Percentiles rank a stretch among this genome's conserved stretches.
phyloP scores from a whole-genome alignment of 1,139 yeast genomes.

The Saccharomyces hybrid region DNA sequence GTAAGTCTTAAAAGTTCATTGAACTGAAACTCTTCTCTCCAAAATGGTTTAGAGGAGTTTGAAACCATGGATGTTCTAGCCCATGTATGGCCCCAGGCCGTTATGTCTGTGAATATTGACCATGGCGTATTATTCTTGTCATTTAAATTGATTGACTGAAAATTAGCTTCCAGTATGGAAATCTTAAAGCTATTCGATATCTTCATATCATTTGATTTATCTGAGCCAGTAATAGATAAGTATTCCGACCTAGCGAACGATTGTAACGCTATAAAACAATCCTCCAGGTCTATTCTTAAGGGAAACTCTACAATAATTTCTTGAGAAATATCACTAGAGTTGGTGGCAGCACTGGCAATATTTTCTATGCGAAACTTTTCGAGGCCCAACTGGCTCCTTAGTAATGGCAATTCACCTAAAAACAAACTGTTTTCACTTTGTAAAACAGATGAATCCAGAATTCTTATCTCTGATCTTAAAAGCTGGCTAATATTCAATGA shows the following conservation, averaged over 20 bases:
- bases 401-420: slow-evolving; percentile 47
- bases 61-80: slow-evolving; percentile 57
- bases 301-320: slow-evolving; percentile 57
- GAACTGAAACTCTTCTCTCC: slow-evolving; percentile 60
- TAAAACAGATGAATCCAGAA: slow-evolving; percentile 60
- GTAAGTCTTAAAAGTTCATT: slow-evolving; percentile 50
- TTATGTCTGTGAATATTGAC: slow-evolving; percentile 52
- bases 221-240: slow-evolving; percentile 23
- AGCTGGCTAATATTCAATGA: slow-evolving; percentile 51
- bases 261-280: slow-evolving; percentile 71
- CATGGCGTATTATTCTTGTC: slow-evolving; percentile 17
- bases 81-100: slow-evolving; percentile 64
- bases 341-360: slow-evolving; percentile 17
- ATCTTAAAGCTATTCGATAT: slow-evolving; percentile 47
- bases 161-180: slow-evolving; percentile 63
- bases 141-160: slow-evolving; percentile 16
- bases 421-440: slow-evolving; percentile 51
- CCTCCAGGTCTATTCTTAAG: slow-evolving; percentile 64
- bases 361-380: slow-evolving; percentile 20
- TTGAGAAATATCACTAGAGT: slow-evolving; percentile 12
- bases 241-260: slow-evolving; percentile 59
- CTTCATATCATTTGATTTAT: slow-evolving; percentile 33
- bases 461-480: slow-evolving; percentile 59
- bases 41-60: slow-evolving; percentile 48
- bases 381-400: slow-evolving; percentile 34